Conservation (phyloP, 1,139 yeast species). For the Diutina scorzettiae region DNA sequence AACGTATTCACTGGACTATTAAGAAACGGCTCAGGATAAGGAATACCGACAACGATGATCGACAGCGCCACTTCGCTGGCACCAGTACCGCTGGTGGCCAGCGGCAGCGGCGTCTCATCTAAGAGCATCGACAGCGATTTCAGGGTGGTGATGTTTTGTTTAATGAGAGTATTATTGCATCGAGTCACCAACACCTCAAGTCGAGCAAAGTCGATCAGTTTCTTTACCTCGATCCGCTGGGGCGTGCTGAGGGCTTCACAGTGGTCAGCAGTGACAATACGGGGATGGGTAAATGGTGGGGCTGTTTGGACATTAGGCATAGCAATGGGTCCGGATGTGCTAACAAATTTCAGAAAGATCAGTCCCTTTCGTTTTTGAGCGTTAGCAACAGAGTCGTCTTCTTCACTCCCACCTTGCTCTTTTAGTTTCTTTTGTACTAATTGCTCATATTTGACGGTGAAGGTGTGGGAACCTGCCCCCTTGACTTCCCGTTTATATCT, state of each 20-base stretch:
- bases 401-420: conserved; percentile 14
- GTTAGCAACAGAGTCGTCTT: not conserved
- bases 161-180: conserved; percentile 6
- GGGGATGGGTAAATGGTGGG: not conserved
- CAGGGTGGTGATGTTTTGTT: not conserved
- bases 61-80: not conserved
- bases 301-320: not conserved
- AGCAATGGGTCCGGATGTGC: not conserved
- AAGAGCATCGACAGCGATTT: conserved; percentile 2
- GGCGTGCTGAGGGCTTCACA: conserved; percentile 27
- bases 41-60: conserved; percentile 31
- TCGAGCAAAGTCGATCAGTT: conserved; percentile 22
- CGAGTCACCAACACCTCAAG: conserved; percentile 28
- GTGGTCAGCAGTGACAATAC: conserved; percentile 13
- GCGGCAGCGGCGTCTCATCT: not conserved
- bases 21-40: conserved; percentile 28
- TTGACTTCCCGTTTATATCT: conserved; percentile 15
- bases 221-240: conserved; percentile 22
- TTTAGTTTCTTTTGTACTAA: conserved; percentile 24
- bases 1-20: conserved; percentile 28
- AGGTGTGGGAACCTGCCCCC: conserved; percentile 35
- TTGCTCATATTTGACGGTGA: conserved; percentile 34
- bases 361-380: conserved; percentile 1
- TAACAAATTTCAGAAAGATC: conserved; percentile 1
- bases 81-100: not conserved